Percentiles rank a stretch among this genome's conserved stretches.
phyloP scores from a whole-genome alignment of 129 eudicot species.

The Centaurea solstitialis region DNA sequence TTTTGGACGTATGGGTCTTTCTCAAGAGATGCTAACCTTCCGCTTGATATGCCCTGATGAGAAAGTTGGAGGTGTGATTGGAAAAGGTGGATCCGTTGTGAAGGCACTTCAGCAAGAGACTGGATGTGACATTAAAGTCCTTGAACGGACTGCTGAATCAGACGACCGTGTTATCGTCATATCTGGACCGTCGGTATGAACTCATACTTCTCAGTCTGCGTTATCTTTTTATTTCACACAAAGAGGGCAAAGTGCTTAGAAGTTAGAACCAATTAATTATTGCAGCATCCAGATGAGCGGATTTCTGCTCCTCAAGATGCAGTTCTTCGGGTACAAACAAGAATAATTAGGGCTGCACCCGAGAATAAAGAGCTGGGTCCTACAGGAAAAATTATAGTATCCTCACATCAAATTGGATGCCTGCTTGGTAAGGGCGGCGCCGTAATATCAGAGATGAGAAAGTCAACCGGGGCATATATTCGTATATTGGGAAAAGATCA shows the following conservation, averaged over 20 bases:
- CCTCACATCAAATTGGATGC: slow-evolving; percentile 93
- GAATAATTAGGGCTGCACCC: slow-evolving; percentile 76
- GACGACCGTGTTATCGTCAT: slow-evolving; percentile 87
- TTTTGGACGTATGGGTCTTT: slow-evolving; percentile 55
- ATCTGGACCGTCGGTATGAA: slow-evolving; percentile 83
- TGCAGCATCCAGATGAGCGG: slow-evolving; percentile 85
- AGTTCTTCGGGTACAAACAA: slow-evolving; percentile 81
- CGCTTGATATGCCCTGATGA: slow-evolving; percentile 84
- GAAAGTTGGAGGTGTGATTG: slow-evolving; percentile 93
- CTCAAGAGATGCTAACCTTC: slow-evolving; percentile 59
- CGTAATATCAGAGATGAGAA: slow-evolving; percentile 86
- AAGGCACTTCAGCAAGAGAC: slow-evolving; percentile 85
- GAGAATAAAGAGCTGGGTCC: slow-evolving; percentile 54
- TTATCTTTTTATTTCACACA: neutral
- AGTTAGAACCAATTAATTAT: neutral
- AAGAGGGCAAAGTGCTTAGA: neutral
- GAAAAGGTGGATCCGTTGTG: slow-evolving; percentile 76
- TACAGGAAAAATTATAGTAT: slow-evolving; percentile 66
- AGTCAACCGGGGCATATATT: slow-evolving; percentile 83
- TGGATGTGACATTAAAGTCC: slow-evolving; percentile 93
- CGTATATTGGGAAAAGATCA: slow-evolving; percentile 87
- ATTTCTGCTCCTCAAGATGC: slow-evolving; percentile 88
- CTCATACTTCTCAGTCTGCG: neutral
- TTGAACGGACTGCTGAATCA: slow-evolving; percentile 52
- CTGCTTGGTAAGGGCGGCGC: slow-evolving; percentile 94